Conservation (phyloP, 2,329 filamentous ascomycete species). For the Penicillium fuscoglaucum region DNA sequence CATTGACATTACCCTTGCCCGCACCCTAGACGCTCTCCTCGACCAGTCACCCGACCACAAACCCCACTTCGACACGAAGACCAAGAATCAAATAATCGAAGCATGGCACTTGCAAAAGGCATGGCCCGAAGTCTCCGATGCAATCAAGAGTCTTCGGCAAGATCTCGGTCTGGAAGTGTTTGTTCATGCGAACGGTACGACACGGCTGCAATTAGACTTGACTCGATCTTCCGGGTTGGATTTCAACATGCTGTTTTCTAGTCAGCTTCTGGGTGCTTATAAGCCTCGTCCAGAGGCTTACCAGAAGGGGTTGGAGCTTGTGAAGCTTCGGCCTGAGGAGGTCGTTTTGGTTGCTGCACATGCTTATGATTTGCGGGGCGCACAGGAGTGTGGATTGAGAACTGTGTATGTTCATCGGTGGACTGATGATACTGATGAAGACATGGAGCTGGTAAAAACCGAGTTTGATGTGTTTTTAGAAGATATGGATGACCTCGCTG, state of each 20-base stretch:
- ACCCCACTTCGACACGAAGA: no score
- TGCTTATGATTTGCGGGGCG: conserved; percentile 55
- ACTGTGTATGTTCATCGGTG: conserved; percentile 55
- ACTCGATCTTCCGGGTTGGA: conserved; percentile 47
- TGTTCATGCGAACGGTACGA: conserved; percentile 58
- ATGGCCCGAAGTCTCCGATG: conserved; percentile 53
- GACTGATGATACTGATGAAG: conserved; percentile 55
- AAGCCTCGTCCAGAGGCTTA: conserved; percentile 54
- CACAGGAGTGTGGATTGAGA: conserved; percentile 50
- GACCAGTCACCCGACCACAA: no score
- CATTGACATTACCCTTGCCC: conserved; percentile 49
- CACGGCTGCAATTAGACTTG: conserved; percentile 56
- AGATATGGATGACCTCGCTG: conserved; percentile 20
- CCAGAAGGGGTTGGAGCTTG: conserved; percentile 46
- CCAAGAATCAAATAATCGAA: conserved; percentile 24
- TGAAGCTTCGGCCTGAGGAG: conserved; percentile 49
- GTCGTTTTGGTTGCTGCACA: conserved; percentile 57
- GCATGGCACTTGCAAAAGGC: conserved; percentile 54
- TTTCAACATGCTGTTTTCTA: conserved; percentile 57
- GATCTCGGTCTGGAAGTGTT: conserved; percentile 45
- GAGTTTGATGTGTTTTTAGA: conserved; percentile 46
- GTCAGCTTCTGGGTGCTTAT: conserved; percentile 51
- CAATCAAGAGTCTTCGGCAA: conserved; percentile 43
- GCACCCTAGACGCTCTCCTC: no score
- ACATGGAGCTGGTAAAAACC: conserved; percentile 42